phyloP scores from a whole-genome alignment of 495 filamentous ascomycete genomes.

The Penicillium coffeae region DNA sequence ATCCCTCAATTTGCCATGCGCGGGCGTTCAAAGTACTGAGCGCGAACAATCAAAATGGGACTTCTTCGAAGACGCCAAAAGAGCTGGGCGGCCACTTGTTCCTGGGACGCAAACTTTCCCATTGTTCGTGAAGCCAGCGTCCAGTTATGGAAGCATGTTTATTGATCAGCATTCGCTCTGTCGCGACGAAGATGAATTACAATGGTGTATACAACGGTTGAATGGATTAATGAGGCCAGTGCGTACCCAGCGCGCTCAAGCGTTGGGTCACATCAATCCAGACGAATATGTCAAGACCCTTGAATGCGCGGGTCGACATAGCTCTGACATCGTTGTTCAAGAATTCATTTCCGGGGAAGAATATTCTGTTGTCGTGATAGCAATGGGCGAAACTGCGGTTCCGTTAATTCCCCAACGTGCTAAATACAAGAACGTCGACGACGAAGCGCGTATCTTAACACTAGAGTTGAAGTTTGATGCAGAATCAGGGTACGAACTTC shows the following conservation, averaged over 20 bases:
- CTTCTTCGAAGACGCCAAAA: conserved; percentile 5
- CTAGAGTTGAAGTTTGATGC: conserved; percentile 10
- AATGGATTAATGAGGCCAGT: conserved; percentile 7
- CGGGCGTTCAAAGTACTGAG: conserved; percentile 9
- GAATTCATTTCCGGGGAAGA: conserved; percentile 10
- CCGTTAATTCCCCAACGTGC: conserved; percentile 8
- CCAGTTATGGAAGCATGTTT: conserved; percentile 8
- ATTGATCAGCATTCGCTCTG: conserved; percentile 11
- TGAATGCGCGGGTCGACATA: neutral
- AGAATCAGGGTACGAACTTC: conserved; percentile 5
- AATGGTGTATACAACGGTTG: neutral
- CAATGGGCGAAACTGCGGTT: conserved; percentile 4
- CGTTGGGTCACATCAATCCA: neutral
- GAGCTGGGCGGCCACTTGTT: conserved; percentile 3
- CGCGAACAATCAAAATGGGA: conserved; percentile 9
- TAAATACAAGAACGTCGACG: conserved; percentile 3
- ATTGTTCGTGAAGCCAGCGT: conserved; percentile 12
- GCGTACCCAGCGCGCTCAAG: conserved; percentile 2
- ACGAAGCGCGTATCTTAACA: conserved; percentile 1
- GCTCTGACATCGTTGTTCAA: conserved; percentile 10
- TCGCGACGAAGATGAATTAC: conserved; percentile 3
- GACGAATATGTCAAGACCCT: neutral
- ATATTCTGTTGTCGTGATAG: conserved; percentile 5
- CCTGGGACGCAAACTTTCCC: conserved; percentile 9
- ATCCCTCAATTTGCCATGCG: conserved; percentile 8